Evolutionary conservation across 768 basidiomycete genomes (phyloP).

Genomic region (Candolleomyces eurysporus): DNA sequence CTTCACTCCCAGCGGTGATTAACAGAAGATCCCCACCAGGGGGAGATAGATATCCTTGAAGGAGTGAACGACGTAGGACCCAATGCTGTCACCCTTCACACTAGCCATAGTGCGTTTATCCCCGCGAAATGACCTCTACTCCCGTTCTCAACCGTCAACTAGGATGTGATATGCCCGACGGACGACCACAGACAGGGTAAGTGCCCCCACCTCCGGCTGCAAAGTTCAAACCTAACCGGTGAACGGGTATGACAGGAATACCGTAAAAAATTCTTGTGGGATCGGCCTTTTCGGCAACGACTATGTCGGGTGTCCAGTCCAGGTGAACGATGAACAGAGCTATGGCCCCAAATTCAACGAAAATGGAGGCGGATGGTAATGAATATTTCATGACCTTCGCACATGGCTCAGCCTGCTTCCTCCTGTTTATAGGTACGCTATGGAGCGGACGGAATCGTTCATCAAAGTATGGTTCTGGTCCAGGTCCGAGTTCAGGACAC

Average conservation of each 20-base stretch:
- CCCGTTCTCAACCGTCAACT: not conserved
- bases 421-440: constrained; percentile 4
- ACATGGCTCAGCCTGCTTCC: not conserved
- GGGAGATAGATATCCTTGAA: constrained; percentile 54
- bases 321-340: constrained; percentile 12
- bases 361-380: constrained; percentile 16
- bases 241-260: constrained; percentile 23
- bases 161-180: constrained; percentile 55
- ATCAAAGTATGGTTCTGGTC: constrained; percentile 13
- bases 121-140: not conserved
- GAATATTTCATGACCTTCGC: not conserved
- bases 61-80: constrained; percentile 56
- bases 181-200: constrained; percentile 47
- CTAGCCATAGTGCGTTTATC: constrained; percentile 34
- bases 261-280: constrained; percentile 48
- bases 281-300: constrained; percentile 32
- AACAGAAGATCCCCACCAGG: constrained; percentile 23
- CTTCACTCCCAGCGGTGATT: constrained; percentile 13
- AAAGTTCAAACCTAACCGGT: not conserved
- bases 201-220: constrained; percentile 9
- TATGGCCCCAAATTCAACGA: constrained; percentile 10
- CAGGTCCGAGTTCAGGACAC: not conserved
- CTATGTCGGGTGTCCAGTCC: constrained; percentile 60
- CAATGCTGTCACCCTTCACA: constrained; percentile 57
- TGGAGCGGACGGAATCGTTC: constrained; percentile 3